Base-by-base conservation (phyloP, 73 alveolate species). In the Blepharisma japonicum region DNA sequence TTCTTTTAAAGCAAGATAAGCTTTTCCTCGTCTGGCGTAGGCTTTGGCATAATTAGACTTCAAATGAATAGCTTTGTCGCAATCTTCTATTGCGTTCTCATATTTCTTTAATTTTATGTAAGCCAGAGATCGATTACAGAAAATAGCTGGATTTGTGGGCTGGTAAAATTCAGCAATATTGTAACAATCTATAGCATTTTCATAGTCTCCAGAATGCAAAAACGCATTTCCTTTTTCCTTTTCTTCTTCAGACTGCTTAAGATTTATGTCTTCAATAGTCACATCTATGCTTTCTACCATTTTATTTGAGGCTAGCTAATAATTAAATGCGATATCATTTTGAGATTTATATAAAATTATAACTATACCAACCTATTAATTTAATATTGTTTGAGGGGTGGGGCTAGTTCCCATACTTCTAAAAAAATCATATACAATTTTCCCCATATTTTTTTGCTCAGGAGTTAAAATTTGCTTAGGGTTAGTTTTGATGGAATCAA, bases 211-310 rank as follows among this genome's bases (percentile, higher is more conserved):
- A 7, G 89, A 18, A 68, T 83, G 85, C 90, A 93, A 85, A 61
- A 68, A 93, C 55, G 88, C 94, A 82, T 93, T 93, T 42, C 98
- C 98, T 76, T 89, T 85, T 71, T 89, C 78, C 77, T 93, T 87
- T 70, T 86, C 8, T 94, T 97, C 79, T 91, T 94, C 48, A 89
- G 53, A 61, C 11, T 18, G 39, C 46, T n/a, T 9, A 14, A 18
- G 47, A 9, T 61, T 61, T 14, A 20, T 11, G 50, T 8, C 74
- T 14, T 0, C 18, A 32, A 32, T 32, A 32, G 42, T 32, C 42
- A 32, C 42, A 32, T 32, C 42, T 32, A 1, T 32, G 42, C 42
- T 32, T 32, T 32, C 42, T 32, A 32, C 42, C 42, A 32, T 32
- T 32, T 32, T 32, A 32, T 32, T 32, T 32, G 3, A 32, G 42